Evolutionary conservation across 352 stramenopile genomes (phyloP).

Genomic region (Globisporangium lucens): DNA sequence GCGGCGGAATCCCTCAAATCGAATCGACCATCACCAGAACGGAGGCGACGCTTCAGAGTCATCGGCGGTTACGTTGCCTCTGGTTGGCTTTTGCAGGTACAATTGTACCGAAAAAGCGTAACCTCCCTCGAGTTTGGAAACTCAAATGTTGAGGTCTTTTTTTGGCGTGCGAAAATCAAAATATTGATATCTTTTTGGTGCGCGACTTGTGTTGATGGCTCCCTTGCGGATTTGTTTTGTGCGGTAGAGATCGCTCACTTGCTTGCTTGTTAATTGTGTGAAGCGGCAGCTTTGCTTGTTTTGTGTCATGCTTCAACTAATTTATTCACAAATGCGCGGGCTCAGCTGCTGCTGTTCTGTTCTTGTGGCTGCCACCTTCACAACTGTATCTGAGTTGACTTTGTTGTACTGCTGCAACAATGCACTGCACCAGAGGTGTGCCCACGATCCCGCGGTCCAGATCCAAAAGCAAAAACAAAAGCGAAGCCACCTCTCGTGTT

Average conservation of each 20-base stretch:
- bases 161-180: not conserved
- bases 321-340: not conserved
- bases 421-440: not conserved
- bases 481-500: not conserved
- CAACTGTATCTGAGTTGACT: not conserved
- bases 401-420: not conserved
- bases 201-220: not conserved
- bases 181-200: not conserved
- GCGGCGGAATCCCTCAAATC: not conserved
- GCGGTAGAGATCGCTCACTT: not conserved
- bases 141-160: too few relatives aligned
- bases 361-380: not conserved
- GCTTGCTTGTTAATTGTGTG: not conserved
- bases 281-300: not conserved
- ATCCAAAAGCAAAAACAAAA: not conserved
- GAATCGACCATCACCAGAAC: not conserved
- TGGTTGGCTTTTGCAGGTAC: not conserved
- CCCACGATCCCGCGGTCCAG: not conserved
- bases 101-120: not conserved
- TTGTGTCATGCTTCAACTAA: not conserved
- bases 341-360: not conserved
- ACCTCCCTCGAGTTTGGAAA: not conserved
- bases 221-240: too few relatives aligned
- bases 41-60: not conserved
- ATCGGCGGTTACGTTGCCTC: not conserved